These are phyloP conservation scores for Hypoxylon rickii DNA, from an alignment of 495 filamentous ascomycete species.

Conservation along the genomic window DNA sequence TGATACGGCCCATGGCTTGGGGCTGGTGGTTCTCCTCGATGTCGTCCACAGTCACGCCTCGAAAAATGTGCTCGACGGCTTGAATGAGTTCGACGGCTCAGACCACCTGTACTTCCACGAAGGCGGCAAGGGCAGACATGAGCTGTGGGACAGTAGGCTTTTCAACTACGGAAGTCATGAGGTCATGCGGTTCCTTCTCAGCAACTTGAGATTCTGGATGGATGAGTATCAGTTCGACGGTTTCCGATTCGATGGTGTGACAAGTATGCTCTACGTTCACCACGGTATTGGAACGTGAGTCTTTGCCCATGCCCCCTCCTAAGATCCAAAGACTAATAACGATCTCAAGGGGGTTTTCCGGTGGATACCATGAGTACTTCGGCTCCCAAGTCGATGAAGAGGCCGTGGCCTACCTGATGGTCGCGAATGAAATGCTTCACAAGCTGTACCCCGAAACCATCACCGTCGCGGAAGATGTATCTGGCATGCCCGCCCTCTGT, in stretches of 20 bases:
- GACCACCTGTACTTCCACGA: slow-evolving; percentile 96
- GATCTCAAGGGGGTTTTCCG: slow-evolving; percentile 80
- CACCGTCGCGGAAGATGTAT: slow-evolving; percentile 96
- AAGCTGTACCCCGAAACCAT: slow-evolving; percentile 81
- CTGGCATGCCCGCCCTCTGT: slow-evolving; percentile 95
- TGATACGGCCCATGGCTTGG: slow-evolving; percentile 91
- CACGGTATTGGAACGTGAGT: slow-evolving; percentile 98
- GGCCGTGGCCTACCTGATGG: slow-evolving; percentile 91
- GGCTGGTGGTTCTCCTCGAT: slow-evolving; percentile 89
- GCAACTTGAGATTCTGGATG: slow-evolving; percentile 98
- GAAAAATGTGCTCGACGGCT: slow-evolving; percentile 91
- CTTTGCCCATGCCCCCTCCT: neutral
- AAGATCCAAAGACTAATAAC: slow-evolving; percentile 2
- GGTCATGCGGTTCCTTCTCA: slow-evolving; percentile 89
- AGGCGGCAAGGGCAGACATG: slow-evolving; percentile 80
- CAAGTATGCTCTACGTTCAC: slow-evolving; percentile 94
- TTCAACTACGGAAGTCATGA: slow-evolving; percentile 98
- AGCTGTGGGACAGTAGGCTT: slow-evolving; percentile 91
- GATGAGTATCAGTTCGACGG: slow-evolving; percentile 96
- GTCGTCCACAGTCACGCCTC: slow-evolving; percentile 98
- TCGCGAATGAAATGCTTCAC: slow-evolving; percentile 97
- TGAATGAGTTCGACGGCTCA: slow-evolving; percentile 93
- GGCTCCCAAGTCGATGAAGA: slow-evolving; percentile 91
- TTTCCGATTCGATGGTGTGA: slow-evolving; percentile 97
- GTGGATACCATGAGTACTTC: slow-evolving; percentile 98